Percentiles rank a stretch among this genome's conserved stretches.
These are phyloP conservation scores for Physocladia obscura DNA, from an alignment of 192 early-diverging fungal species.

Conservation along the genomic window DNA sequence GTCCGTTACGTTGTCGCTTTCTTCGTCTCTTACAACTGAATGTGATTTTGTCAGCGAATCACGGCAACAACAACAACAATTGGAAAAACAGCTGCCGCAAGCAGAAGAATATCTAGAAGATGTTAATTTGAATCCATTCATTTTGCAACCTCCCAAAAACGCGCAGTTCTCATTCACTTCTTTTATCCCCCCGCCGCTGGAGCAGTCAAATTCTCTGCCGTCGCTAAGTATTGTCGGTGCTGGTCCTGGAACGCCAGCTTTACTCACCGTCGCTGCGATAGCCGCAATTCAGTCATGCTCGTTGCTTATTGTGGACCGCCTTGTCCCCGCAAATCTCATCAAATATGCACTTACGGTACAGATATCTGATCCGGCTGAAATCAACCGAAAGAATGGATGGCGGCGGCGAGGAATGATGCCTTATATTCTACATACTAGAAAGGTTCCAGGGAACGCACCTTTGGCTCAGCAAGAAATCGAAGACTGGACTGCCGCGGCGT, in stretches of 20 bases:
- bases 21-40: neutral
- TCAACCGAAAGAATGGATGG: neutral
- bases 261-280: constrained; percentile 73
- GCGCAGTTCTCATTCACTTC: constrained; percentile 11
- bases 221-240: constrained; percentile 67
- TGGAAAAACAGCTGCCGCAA: no score
- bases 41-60: neutral
- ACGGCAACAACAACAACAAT: neutral
- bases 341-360: constrained; percentile 22
- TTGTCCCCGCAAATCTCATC: constrained; percentile 72
- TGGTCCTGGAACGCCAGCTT: constrained; percentile 79
- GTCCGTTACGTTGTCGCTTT: neutral
- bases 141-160: constrained; percentile 7
- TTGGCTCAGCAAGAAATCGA: constrained; percentile 75
- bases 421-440: constrained; percentile 66
- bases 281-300: constrained; percentile 57
- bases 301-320: constrained; percentile 79
- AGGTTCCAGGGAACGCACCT: constrained; percentile 64
- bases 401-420: neutral
- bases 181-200: constrained; percentile 19
- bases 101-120: neutral
- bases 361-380: constrained; percentile 32
- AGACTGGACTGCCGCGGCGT: constrained; percentile 68
- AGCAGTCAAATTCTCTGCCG: neutral
- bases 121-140: neutral